Percentiles rank a stretch among this genome's conserved stretches.
Conservation (phyloP, 352 stramenopile species). For the Pythium myriotylum region DNA sequence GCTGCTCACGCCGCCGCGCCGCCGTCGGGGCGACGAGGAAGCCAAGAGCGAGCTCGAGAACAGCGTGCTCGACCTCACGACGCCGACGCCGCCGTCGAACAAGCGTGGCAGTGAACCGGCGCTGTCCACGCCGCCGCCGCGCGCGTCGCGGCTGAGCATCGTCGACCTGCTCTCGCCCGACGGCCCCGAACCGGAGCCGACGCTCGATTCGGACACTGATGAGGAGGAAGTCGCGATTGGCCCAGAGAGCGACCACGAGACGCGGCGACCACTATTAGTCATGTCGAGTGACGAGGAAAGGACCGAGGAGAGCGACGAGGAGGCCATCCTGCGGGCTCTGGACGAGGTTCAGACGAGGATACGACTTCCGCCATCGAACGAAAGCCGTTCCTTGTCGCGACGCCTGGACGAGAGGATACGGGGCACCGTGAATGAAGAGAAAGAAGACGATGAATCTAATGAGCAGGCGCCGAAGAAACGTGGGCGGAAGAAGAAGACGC, state of each 20-base stretch:
- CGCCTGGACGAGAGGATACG: neutral
- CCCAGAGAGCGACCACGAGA: neutral
- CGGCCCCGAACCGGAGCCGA: neutral
- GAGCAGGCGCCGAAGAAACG: neutral
- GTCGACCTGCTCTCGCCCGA: conserved; percentile 53
- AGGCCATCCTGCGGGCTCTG: neutral
- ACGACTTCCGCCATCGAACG: neutral
- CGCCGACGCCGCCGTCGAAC: conserved; percentile 23
- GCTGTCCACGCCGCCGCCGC: neutral
- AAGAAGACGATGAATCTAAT: neutral
- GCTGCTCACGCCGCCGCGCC: conserved; percentile 24
- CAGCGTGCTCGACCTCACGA: conserved; percentile 29
- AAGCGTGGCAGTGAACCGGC: neutral
- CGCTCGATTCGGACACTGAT: no score
- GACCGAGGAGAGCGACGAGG: conserved; percentile 11
- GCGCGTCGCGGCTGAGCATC: conserved; percentile 26
- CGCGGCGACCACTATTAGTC: conserved; percentile 1
- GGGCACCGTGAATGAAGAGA: conserved; percentile 2
- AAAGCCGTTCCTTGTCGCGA: neutral
- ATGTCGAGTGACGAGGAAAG: neutral
- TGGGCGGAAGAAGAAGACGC: conserved; percentile 8
- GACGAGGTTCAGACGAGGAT: conserved; percentile 4
- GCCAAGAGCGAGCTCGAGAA: conserved; percentile 3
- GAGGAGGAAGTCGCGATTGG: no score
- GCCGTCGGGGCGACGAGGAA: neutral